phyloP scores from a whole-genome alignment of 2,329 filamentous ascomycete genomes.

The Exophiala sp. region DNA sequence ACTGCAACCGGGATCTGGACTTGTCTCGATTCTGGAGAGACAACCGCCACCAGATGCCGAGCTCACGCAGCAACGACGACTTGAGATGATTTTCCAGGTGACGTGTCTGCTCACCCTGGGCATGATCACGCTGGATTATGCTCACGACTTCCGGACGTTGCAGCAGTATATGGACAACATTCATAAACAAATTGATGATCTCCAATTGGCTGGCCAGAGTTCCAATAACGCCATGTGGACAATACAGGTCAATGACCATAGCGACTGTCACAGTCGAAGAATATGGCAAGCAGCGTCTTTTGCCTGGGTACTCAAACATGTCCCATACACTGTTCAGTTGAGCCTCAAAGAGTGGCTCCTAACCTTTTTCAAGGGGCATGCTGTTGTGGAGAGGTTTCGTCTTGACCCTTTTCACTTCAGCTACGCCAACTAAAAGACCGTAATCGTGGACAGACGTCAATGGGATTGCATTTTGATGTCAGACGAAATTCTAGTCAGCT shows the following conservation, averaged over 20 bases:
- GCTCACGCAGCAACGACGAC: conserved; percentile 14
- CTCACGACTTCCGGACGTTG: conserved; percentile 15
- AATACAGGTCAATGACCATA: conserved; percentile 21
- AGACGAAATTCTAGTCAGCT: too few species aligned
- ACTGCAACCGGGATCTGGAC: conserved; percentile 12
- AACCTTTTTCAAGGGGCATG: conserved; percentile 18
- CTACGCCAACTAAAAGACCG: conserved; percentile 11
- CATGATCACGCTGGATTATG: conserved; percentile 18
- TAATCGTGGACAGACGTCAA: too few species aligned
- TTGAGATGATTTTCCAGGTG: conserved; percentile 22
- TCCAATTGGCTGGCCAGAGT: conserved; percentile 13
- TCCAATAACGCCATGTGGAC: conserved; percentile 25
- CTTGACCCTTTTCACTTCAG: conserved; percentile 22
- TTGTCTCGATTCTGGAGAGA: conserved; percentile 12
- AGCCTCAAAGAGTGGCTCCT: conserved; percentile 20
- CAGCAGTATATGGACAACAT: conserved; percentile 21
- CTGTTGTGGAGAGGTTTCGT: conserved; percentile 8
- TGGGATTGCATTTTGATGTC: too few species aligned
- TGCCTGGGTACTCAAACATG: conserved; percentile 21
- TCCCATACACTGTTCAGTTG: conserved; percentile 17
- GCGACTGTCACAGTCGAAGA: conserved; percentile 16
- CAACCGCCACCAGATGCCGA: conserved; percentile 9
- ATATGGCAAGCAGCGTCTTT: conserved; percentile 20
- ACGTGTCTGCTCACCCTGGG: conserved; percentile 18
- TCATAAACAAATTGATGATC: conserved; percentile 15